phyloP scores from a whole-genome alignment of 495 filamentous ascomycete genomes.

The Trichoderma orchidacearum region DNA sequence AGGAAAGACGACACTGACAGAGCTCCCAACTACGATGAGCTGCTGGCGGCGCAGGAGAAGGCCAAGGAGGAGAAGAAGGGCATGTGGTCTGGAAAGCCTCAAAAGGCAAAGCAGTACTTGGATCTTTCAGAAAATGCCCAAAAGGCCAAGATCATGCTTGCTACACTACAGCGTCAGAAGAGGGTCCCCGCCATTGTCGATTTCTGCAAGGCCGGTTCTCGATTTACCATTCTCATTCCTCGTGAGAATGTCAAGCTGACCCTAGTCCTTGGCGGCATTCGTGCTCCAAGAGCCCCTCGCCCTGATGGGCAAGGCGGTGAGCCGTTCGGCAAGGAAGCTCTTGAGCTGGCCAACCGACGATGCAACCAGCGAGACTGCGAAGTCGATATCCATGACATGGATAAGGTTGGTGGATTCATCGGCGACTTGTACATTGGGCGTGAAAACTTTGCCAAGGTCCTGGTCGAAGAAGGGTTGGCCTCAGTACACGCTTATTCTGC shows the following conservation, averaged over 20 bases:
- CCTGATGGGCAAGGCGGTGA: constrained; percentile 70
- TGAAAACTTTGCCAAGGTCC: constrained; percentile 87
- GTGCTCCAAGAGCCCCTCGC: constrained; percentile 73
- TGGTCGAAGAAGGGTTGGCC: constrained; percentile 89
- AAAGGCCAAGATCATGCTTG: constrained; percentile 87
- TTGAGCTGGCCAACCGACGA: constrained; percentile 75
- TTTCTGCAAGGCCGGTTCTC: constrained; percentile 89
- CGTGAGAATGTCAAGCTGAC: constrained; percentile 91
- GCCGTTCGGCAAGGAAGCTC: constrained; percentile 89
- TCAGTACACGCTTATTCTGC: constrained; percentile 88
- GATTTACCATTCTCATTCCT: constrained; percentile 86
- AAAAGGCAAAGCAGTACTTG: constrained; percentile 62
- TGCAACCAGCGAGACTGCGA: constrained; percentile 93
- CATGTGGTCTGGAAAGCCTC: constrained; percentile 81
- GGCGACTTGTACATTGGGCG: constrained; percentile 88
- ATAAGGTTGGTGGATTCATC: constrained; percentile 96
- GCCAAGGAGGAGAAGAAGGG: constrained; percentile 76
- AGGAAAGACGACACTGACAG: constrained; percentile 84
- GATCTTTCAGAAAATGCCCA: constrained; percentile 88
- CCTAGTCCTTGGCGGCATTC: constrained; percentile 87
- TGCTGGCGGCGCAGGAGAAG: constrained; percentile 76
- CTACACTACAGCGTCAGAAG: constrained; percentile 74
- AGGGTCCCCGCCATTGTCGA: constrained; percentile 92
- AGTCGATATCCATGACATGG: constrained; percentile 86
- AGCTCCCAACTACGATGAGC: constrained; percentile 83